Conservation (phyloP, 2,329 filamentous ascomycete species). For the Monosporascus sp. region DNA sequence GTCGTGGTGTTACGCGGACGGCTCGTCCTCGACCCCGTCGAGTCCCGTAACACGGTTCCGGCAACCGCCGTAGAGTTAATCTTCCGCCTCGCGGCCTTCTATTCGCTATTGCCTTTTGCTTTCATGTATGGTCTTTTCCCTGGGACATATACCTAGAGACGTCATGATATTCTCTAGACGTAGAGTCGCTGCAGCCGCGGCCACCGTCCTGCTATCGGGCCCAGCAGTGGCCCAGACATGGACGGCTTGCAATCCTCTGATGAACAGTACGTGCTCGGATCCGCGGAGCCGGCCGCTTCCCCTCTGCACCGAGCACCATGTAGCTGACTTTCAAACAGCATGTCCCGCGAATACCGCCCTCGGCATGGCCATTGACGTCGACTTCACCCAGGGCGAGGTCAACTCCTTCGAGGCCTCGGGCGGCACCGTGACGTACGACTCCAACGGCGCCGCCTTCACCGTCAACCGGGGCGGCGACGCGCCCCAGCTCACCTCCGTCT, state of each 20-base stretch:
- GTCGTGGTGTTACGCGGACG: background rate
- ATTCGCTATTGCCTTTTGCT: background rate
- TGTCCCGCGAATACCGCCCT: constrained; percentile 77
- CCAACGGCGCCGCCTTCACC: constrained; percentile 75
- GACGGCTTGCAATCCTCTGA: constrained; percentile 25
- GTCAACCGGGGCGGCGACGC: constrained; percentile 74
- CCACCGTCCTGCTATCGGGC: constrained; percentile 15
- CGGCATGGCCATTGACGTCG: constrained; percentile 74
- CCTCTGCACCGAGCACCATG: background rate
- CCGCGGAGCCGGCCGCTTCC: background rate
- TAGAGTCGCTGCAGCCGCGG: constrained; percentile 13
- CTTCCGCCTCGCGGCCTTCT: background rate
- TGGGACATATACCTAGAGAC: constrained; percentile 7
- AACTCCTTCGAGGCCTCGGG: constrained; percentile 68
- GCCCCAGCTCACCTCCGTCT: constrained; percentile 80
- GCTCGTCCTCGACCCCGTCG: background rate
- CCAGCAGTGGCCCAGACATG: constrained; percentile 23
- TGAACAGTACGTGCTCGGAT: constrained; percentile 17
- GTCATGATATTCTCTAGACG: constrained; percentile 18
- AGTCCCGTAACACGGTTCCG: background rate
- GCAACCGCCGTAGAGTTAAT: background rate
- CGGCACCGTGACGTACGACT: constrained; percentile 66
- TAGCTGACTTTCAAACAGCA: constrained; percentile 31
- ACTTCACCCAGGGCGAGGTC: constrained; percentile 74
- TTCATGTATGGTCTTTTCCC: constrained; percentile 6